These are phyloP conservation scores for Kregervanrija fluxuum DNA, from an alignment of 805 yeast species.

Conservation along the genomic window DNA sequence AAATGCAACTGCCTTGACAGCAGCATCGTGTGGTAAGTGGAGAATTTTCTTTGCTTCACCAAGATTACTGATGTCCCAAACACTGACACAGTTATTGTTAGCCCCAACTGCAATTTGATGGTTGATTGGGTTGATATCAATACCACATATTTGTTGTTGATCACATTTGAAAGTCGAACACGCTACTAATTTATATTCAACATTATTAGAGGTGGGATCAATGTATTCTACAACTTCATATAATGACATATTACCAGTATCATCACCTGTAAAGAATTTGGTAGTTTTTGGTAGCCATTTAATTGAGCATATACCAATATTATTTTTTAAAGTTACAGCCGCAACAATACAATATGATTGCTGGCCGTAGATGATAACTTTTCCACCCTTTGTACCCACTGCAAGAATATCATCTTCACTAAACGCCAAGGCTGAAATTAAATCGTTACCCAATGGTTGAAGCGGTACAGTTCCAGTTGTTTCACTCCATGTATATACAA, in stretches of 20 bases:
- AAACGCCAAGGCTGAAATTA: constrained; percentile 52
- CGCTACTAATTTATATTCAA: constrained; percentile 4
- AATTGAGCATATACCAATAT: constrained; percentile 47
- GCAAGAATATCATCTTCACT: constrained; percentile 41
- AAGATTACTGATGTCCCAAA: constrained; percentile 58
- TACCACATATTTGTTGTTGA: constrained; percentile 58
- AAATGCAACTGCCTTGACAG: constrained; percentile 82
- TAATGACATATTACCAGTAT: constrained; percentile 47
- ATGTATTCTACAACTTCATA: constrained; percentile 25
- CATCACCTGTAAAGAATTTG: constrained; percentile 58
- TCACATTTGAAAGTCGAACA: constrained; percentile 35
- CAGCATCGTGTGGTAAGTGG: constrained; percentile 65
- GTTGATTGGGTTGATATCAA: constrained; percentile 48
- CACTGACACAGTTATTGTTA: constrained; percentile 71
- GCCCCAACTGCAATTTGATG: constrained; percentile 72
- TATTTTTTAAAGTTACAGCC: constrained; percentile 19
- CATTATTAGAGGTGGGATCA: not conserved
- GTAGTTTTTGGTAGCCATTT: constrained; percentile 46
- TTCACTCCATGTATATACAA: constrained; percentile 60
- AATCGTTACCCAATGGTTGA: constrained; percentile 32
- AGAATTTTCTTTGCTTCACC: constrained; percentile 37
- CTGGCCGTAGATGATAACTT: constrained; percentile 32
- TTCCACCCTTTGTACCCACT: constrained; percentile 55
- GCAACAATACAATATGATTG: constrained; percentile 15
- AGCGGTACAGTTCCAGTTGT: constrained; percentile 38